Evolutionary conservation across 768 basidiomycete genomes (phyloP).

Genomic region (Tubosaeta sp.): DNA sequence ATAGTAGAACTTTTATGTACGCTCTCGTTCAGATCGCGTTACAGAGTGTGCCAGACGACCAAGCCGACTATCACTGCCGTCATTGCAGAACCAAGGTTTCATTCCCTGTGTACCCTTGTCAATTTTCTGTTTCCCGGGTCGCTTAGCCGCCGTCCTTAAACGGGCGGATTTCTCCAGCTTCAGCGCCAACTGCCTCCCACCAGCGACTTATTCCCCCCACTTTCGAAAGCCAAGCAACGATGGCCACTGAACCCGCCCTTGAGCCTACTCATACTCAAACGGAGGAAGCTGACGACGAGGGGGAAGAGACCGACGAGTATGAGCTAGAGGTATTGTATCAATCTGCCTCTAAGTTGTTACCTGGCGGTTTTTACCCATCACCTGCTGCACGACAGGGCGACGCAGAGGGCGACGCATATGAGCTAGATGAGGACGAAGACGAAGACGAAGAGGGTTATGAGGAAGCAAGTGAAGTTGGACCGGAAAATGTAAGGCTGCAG

Average conservation of each 20-base stretch:
- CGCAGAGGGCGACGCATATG: constrained; percentile 9
- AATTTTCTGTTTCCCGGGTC: constrained; percentile 8
- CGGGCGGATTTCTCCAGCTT: constrained; percentile 1
- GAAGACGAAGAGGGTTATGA: constrained; percentile 9
- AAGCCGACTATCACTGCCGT: not conserved
- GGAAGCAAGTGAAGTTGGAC: not conserved
- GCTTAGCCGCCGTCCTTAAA: constrained; percentile 9
- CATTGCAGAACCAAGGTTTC: not conserved
- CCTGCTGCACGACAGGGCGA: constrained; percentile 13
- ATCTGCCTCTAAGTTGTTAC: not conserved
- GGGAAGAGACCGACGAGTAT: constrained; percentile 29
- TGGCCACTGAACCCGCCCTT: constrained; percentile 19
- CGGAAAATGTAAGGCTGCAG: constrained; percentile 11
- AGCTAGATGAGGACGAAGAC: constrained; percentile 18
- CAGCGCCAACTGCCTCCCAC: constrained; percentile 7
- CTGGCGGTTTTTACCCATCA: not conserved
- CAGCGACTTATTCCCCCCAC: not conserved
- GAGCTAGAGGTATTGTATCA: constrained; percentile 19
- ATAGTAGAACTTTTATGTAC: not conserved
- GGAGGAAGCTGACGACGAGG: constrained; percentile 13
- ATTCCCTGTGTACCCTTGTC: not conserved
- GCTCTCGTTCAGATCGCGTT: constrained; percentile 2
- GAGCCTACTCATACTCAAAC: constrained; percentile 4
- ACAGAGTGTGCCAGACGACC: constrained; percentile 2
- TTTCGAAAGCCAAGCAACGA: constrained; percentile 5